Conservation (phyloP, 2,329 filamentous ascomycete species). For the Claviceps purpurea region DNA sequence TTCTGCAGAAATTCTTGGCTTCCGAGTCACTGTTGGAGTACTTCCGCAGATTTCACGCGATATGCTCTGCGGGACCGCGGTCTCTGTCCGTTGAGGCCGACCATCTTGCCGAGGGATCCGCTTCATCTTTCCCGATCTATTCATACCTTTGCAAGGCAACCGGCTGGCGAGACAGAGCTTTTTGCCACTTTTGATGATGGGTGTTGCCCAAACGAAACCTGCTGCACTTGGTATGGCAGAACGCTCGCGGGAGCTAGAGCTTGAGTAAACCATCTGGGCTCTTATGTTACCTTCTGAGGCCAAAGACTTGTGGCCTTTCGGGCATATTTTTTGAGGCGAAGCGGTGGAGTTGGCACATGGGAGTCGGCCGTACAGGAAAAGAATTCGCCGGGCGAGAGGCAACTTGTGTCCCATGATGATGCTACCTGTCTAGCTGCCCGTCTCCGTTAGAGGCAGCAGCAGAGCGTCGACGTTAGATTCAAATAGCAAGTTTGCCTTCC, state of each 20-base stretch:
- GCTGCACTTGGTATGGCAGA: neutral
- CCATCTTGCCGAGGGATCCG: constrained; percentile 22
- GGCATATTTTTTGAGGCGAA: neutral
- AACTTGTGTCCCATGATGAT: neutral
- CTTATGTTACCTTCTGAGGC: neutral
- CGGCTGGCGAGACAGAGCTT: neutral
- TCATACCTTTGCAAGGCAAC: neutral
- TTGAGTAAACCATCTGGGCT: neutral
- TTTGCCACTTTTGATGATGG: neutral
- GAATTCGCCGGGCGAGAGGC: neutral
- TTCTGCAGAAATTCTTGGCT: neutral
- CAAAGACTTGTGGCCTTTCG: neutral
- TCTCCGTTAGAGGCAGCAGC: neutral
- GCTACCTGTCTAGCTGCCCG: neutral
- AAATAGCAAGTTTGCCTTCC: neutral
- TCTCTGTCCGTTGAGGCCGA: constrained; percentile 1
- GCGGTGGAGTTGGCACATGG: neutral
- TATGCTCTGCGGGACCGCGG: neutral
- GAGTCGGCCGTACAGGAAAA: neutral
- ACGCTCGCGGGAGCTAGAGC: neutral
- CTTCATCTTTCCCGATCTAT: constrained; percentile 23
- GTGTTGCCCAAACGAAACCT: neutral
- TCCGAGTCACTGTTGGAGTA: neutral
- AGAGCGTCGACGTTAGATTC: neutral
- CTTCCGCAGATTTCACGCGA: neutral